phyloP scores from a whole-genome alignment of 805 yeast species.

The Lipomyces anomalus region DNA sequence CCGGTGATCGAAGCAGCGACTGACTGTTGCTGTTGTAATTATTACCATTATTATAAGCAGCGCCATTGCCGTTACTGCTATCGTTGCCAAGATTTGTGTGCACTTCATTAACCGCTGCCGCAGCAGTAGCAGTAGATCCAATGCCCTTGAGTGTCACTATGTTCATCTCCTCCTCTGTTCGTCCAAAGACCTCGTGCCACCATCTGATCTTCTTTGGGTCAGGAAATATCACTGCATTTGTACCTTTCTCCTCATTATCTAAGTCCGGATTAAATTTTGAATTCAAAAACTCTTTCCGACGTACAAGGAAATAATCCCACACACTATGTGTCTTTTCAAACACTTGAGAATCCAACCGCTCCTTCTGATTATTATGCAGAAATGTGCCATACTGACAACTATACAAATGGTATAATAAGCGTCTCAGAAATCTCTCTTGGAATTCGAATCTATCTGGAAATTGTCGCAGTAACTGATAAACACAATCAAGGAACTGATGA shows the following conservation, averaged over 20 bases:
- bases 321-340: slow-evolving; percentile 60
- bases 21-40: not conserved
- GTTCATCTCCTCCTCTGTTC: slow-evolving; percentile 65
- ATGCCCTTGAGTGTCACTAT: slow-evolving; percentile 18
- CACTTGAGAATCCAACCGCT: slow-evolving; percentile 43
- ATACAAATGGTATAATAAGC: slow-evolving; percentile 80
- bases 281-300: slow-evolving; percentile 65
- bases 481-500: slow-evolving; percentile 88
- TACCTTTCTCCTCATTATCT: slow-evolving; percentile 27
- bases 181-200: slow-evolving; percentile 86
- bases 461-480: slow-evolving; percentile 70
- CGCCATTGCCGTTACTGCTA: slow-evolving; percentile 7
- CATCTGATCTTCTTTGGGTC: slow-evolving; percentile 60
- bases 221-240: slow-evolving; percentile 49
- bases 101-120: slow-evolving; percentile 7
- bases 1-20: too few relatives aligned
- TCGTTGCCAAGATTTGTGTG: not conserved
- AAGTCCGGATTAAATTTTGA: slow-evolving; percentile 36
- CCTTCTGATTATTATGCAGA: slow-evolving; percentile 66
- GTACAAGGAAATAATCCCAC: slow-evolving; percentile 88
- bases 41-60: not conserved
- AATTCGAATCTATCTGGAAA: slow-evolving; percentile 73
- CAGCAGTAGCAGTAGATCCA: slow-evolving; percentile 16
- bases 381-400: slow-evolving; percentile 96
- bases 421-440: slow-evolving; percentile 78